Conservation (phyloP, 345 rosid genomes). For the Arabidopsis arenosa region DNA sequence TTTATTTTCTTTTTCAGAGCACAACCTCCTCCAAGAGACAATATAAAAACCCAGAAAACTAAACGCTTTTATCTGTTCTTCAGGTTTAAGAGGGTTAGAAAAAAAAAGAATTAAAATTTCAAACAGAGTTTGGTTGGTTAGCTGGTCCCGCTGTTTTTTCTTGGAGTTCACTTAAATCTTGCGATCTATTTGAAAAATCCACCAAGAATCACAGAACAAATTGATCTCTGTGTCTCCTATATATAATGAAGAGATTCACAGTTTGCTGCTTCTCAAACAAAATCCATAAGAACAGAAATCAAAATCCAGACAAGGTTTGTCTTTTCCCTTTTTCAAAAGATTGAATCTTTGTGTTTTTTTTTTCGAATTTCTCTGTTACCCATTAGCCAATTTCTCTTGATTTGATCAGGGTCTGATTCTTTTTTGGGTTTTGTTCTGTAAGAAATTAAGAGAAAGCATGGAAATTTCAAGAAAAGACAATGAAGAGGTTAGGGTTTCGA, state of each 20-base stretch:
- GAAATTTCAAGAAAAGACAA: conserved; percentile 39
- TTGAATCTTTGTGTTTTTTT: conserved; percentile 23
- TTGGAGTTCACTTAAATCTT: conserved; percentile 48
- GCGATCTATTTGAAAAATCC: conserved; percentile 25
- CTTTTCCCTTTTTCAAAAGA: background rate
- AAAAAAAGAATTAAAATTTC: conserved; percentile 14
- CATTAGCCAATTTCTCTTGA: conserved; percentile 14
- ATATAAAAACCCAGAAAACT: conserved; percentile 21
- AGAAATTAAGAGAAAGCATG: conserved; percentile 40
- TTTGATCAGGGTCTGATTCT: conserved; percentile 32
- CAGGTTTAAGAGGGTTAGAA: conserved; percentile 12
- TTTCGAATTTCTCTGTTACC: background rate
- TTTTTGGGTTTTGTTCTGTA: conserved; percentile 16
- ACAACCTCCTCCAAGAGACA: conserved; percentile 14
- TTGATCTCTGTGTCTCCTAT: conserved; percentile 18
- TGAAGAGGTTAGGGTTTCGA: conserved; percentile 30
- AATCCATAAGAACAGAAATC: conserved; percentile 27
- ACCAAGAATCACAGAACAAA: background rate
- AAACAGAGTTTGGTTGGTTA: conserved; percentile 37
- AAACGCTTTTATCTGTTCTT: conserved; percentile 1
- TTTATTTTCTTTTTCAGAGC: background rate
- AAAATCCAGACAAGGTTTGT: conserved; percentile 37
- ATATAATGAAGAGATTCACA: conserved; percentile 46
- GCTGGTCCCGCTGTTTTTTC: conserved; percentile 44
- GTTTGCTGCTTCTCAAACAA: conserved; percentile 36